phyloP scores from a whole-genome alignment of 805 yeast species.

The Kodamaea nitidulidarum region DNA sequence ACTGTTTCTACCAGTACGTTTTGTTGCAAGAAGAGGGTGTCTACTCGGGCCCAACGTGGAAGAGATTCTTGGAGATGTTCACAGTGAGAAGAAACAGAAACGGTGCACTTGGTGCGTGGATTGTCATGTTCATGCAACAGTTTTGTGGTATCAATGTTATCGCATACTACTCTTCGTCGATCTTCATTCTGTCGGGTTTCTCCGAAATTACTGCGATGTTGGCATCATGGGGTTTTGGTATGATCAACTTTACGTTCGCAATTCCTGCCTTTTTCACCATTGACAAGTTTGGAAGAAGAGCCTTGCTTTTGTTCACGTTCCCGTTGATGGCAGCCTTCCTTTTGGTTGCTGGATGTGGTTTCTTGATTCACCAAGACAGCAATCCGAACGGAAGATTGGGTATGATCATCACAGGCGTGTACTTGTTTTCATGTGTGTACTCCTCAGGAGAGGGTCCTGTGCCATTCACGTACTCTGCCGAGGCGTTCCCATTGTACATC shows the following conservation, averaged over 20 bases:
- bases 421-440: constrained; percentile 66
- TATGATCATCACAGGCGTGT: constrained; percentile 67
- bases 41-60: constrained; percentile 41
- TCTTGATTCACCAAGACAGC: constrained; percentile 53
- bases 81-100: constrained; percentile 77
- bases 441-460: constrained; percentile 88
- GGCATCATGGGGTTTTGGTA: constrained; percentile 86
- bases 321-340: constrained; percentile 59
- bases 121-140: constrained; percentile 87
- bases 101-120: constrained; percentile 74
- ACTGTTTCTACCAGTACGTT: constrained; percentile 54
- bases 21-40: constrained; percentile 59
- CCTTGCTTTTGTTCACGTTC: constrained; percentile 52
- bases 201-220: constrained; percentile 57
- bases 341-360: constrained; percentile 63
- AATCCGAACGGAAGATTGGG: constrained; percentile 54
- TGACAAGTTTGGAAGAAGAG: constrained; percentile 72
- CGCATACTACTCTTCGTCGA: constrained; percentile 78
- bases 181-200: constrained; percentile 66
- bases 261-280: constrained; percentile 79
- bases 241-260: constrained; percentile 75
- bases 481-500: constrained; percentile 72
- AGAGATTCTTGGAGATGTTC: constrained; percentile 54
- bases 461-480: constrained; percentile 85
- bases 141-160: constrained; percentile 88